Evolutionary conservation across 2,329 filamentous ascomycete species (phyloP).

Genomic region (Pseudogymnoascus sp.): DNA sequence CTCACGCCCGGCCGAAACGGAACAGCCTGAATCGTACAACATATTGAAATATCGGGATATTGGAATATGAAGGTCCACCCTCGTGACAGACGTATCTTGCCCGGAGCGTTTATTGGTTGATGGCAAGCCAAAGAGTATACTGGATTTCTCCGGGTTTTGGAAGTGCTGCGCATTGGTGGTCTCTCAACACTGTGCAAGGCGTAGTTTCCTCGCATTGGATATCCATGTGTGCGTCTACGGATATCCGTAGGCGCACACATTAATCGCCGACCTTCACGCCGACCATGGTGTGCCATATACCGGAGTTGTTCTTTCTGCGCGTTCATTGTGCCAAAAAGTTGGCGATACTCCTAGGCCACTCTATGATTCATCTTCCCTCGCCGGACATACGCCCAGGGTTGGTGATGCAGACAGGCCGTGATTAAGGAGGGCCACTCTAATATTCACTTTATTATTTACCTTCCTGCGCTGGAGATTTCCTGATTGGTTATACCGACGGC

Average conservation of each 20-base stretch:
- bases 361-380: neutral
- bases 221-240: neutral
- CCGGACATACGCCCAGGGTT: neutral
- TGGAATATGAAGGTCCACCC: neutral
- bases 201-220: neutral
- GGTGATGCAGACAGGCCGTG: neutral
- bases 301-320: neutral
- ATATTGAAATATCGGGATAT: slow-evolving; percentile 6
- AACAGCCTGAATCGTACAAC: slow-evolving; percentile 2
- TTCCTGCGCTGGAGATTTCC: neutral
- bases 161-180: neutral
- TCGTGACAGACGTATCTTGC: neutral
- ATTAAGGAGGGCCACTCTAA: no score
- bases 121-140: neutral
- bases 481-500: neutral
- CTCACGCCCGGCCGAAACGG: neutral
- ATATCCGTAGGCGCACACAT: neutral
- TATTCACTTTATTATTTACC: neutral
- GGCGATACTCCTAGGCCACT: neutral
- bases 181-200: neutral
- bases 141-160: neutral
- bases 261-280: neutral
- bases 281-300: neutral
- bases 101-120: neutral
- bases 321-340: neutral